Percentiles rank a stretch among this genome's conserved stretches.
phyloP scores from a whole-genome alignment of 1,284 basidiomycete genomes.

The Boletus albobrunnescens region DNA sequence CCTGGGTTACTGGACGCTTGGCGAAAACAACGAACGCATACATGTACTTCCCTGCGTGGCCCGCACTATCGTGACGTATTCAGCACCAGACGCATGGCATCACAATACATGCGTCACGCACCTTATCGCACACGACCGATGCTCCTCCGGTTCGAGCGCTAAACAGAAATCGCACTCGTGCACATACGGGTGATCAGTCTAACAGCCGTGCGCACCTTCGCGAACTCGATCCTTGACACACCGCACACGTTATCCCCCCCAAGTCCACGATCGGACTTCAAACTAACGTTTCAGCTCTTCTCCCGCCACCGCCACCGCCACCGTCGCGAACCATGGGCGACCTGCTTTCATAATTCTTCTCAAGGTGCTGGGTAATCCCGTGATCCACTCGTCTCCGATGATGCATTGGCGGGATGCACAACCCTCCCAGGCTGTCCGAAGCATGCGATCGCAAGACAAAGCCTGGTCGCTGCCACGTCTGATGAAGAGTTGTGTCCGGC shows the following conservation, averaged over 20 bases:
- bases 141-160: constrained; percentile 31
- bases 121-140: constrained; percentile 42
- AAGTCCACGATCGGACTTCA: constrained; percentile 43
- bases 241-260: constrained; percentile 39
- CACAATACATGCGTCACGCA: constrained; percentile 26
- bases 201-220: constrained; percentile 45
- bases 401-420: constrained; percentile 30
- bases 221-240: constrained; percentile 48
- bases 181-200: constrained; percentile 45
- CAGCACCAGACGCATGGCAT: background rate
- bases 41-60: constrained; percentile 54
- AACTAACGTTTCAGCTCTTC: constrained; percentile 45
- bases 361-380: constrained; percentile 38
- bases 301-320: background rate
- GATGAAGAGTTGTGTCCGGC: constrained; percentile 42
- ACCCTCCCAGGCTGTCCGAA: constrained; percentile 36
- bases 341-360: no score
- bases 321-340: no score
- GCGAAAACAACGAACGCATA: constrained; percentile 21
- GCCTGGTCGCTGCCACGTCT: constrained; percentile 18
- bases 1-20: background rate
- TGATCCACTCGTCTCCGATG: constrained; percentile 41
- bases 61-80: constrained; percentile 39
- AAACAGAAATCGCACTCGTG: constrained; percentile 43
- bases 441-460: constrained; percentile 28